Evolutionary conservation across 805 yeast genomes (phyloP).

Genomic region (Myxozyma vanderwaltii): DNA sequence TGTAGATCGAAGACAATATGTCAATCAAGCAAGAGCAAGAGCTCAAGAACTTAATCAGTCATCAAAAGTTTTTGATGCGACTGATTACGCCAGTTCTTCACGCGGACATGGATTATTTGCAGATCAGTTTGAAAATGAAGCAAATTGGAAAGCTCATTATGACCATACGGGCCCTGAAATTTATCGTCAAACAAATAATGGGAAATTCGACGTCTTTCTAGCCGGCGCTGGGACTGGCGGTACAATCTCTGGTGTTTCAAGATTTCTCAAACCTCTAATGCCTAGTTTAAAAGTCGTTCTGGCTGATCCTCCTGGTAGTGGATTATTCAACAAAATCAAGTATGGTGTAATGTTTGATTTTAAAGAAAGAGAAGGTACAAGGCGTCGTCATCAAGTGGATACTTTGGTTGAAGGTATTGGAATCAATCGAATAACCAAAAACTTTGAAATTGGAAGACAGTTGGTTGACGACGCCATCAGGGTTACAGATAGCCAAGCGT

Average conservation of each 20-base stretch:
- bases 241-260: conserved; percentile 89
- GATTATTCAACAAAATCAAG: conserved; percentile 80
- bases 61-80: background rate
- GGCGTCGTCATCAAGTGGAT: conserved; percentile 95
- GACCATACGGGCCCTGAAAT: conserved; percentile 90
- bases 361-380: conserved; percentile 87
- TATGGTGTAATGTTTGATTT: conserved; percentile 91
- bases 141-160: conserved; percentile 85
- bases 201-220: conserved; percentile 70
- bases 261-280: conserved; percentile 60
- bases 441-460: conserved; percentile 70
- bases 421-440: conserved; percentile 78
- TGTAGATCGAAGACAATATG: conserved; percentile 91
- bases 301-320: conserved; percentile 97
- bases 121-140: conserved; percentile 91
- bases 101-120: conserved; percentile 76
- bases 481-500: conserved; percentile 78
- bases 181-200: conserved; percentile 68
- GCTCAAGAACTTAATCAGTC: conserved; percentile 48
- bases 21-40: conserved; percentile 75
- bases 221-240: conserved; percentile 98
- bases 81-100: conserved; percentile 38
- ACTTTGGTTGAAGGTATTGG: conserved; percentile 95
- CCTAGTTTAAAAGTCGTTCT: conserved; percentile 55
- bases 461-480: conserved; percentile 76